Base-by-base conservation (phyloP, 2,329 filamentous ascomycete genomes). In the Fusarium cicatricum region DNA sequence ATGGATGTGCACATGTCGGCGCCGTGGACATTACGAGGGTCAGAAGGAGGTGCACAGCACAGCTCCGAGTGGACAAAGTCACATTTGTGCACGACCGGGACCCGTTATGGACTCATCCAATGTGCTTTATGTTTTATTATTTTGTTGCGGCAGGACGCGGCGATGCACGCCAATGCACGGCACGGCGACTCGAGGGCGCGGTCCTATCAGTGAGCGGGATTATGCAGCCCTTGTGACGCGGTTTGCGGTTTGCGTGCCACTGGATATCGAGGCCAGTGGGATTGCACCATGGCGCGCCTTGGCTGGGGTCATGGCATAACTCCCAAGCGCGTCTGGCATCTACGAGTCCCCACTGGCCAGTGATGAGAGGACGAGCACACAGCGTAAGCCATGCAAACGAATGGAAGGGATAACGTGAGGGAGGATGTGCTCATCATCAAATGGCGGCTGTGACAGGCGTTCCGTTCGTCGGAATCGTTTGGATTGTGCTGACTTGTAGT, bases 151-250 rank as follows among this genome's bases (percentile, higher is more conserved):
- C 48, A 57, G 62, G 62, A 52, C 65, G 65, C 55, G 57, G 63
- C 47, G 54, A 62, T 52, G 52, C 51, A 63, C 21, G 21, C 4
- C 29, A 31, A 62, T 52, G 52, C 51, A 63, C 21, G 21, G 29
- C 29, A 31, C 50, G 44, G 55, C 49, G 57, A 55, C 58, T 56
- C 44, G 52, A 62, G 57, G 60, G 53, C 37, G 52, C 57, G 45
- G 49, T 47, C 72, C 71, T 66, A 71, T 74, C 70, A 71, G 56
- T 63, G 60, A 32, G 60, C 70, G 67, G 61, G 57, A 66, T 71
- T 74, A 67, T 74, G 72, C 72, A 74, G 64, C 65, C 62, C 67
- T 70, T 72, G 71, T 73, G 71, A 73, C 65, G 66, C 66, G 48
- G 52, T 44, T 61, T 64, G 52, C 33, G 60, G 65, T 65, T 66